Conservation (phyloP, 805 yeast genomes). For the Ogataea methanolica region DNA sequence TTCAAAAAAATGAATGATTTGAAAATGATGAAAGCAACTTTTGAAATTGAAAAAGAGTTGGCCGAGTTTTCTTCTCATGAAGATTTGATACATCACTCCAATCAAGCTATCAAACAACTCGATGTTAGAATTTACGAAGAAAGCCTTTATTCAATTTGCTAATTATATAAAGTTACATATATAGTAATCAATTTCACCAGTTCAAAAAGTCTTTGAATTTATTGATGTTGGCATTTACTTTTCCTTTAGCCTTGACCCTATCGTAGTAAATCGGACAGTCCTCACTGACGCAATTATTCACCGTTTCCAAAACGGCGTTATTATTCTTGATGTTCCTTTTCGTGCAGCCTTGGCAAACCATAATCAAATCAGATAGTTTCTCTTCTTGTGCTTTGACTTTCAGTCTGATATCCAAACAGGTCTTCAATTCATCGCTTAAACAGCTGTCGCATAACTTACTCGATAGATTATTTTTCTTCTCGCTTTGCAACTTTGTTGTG, state of each 20-base stretch:
- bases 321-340: conserved; percentile 14
- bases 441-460: conserved; percentile 33
- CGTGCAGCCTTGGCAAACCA: conserved; percentile 36
- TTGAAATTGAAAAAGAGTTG: conserved; percentile 35
- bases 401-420: conserved; percentile 30
- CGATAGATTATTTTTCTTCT: not conserved
- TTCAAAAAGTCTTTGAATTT: conserved; percentile 14
- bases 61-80: conserved; percentile 29
- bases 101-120: conserved; percentile 26
- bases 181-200: conserved; percentile 15
- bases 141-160: conserved; percentile 16
- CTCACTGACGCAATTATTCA: conserved; percentile 47
- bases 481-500: too few species aligned
- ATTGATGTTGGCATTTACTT: conserved; percentile 9
- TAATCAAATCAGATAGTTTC: conserved; percentile 24
- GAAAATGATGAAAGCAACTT: conserved; percentile 35
- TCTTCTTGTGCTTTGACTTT: conserved; percentile 24
- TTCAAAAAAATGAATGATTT: conserved; percentile 37
- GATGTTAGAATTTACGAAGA: conserved; percentile 27
- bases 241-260: conserved; percentile 38
- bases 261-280: conserved; percentile 64
- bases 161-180: not conserved
- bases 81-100: conserved; percentile 32
- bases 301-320: conserved; percentile 23
- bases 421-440: conserved; percentile 29